Conservation (phyloP, 495 filamentous ascomycete species). For the Neurospora sp. region DNA sequence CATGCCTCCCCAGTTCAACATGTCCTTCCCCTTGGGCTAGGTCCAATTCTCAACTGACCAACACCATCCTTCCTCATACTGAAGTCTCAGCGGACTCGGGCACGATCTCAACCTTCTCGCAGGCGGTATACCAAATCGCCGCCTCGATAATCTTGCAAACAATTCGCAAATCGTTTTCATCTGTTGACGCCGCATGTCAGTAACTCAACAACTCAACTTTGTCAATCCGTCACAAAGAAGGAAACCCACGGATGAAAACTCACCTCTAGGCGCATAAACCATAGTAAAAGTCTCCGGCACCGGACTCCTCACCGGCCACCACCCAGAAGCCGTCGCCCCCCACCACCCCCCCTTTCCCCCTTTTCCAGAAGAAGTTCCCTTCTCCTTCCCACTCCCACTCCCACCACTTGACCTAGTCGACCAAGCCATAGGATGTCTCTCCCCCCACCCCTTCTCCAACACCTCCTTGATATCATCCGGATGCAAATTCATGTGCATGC, state of each 20-base stretch:
- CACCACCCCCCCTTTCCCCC: neutral
- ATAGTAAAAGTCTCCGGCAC: slow-evolving; percentile 62
- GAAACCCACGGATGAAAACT: neutral
- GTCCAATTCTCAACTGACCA: neutral
- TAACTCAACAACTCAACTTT: neutral
- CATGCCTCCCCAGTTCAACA: neutral
- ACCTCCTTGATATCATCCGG: slow-evolving; percentile 69
- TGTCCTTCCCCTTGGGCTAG: neutral
- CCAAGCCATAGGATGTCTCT: slow-evolving; percentile 73
- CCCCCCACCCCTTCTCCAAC: slow-evolving; percentile 75
- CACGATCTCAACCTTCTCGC: slow-evolving; percentile 31
- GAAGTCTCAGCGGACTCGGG: slow-evolving; percentile 1
- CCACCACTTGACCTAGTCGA: slow-evolving; percentile 8
- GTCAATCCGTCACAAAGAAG: too few relatives aligned
- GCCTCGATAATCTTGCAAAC: slow-evolving; percentile 66
- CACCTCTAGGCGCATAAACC: slow-evolving; percentile 68
- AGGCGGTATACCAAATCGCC: slow-evolving; percentile 47
- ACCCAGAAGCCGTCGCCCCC: neutral
- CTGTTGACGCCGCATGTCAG: slow-evolving; percentile 6
- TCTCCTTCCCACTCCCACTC: neutral
- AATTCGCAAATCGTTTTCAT: slow-evolving; percentile 54
- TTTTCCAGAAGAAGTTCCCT: neutral
- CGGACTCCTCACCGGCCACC: slow-evolving; percentile 36
- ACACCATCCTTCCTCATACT: neutral
- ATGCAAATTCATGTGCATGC: slow-evolving; percentile 66